Evolutionary conservation across 2,329 filamentous ascomycete species (phyloP).

Genomic region (Trichoderma atroviride): DNA sequence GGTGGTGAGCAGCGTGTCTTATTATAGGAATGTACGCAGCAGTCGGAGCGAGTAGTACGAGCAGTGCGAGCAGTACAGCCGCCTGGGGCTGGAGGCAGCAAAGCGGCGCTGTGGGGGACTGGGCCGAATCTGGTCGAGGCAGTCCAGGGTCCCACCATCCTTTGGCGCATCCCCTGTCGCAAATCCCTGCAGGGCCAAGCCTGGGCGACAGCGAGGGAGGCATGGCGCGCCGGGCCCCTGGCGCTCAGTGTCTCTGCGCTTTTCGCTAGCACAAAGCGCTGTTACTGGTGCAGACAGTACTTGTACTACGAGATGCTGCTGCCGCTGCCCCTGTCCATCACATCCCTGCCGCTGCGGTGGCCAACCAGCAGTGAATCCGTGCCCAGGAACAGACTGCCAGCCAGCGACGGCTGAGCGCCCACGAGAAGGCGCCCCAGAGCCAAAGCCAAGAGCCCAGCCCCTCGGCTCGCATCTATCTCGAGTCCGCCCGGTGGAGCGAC

Average conservation of each 20-base stretch:
- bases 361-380: conserved; percentile 22
- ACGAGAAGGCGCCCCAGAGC: background rate
- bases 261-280: no score
- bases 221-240: background rate
- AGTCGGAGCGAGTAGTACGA: background rate
- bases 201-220: background rate
- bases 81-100: background rate
- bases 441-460: background rate
- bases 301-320: background rate
- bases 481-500: conserved; percentile 13
- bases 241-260: background rate
- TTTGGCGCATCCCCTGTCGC: conserved; percentile 1
- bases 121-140: conserved; percentile 17
- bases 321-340: background rate
- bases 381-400: conserved; percentile 16
- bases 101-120: background rate
- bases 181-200: conserved; percentile 24
- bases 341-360: conserved; percentile 18
- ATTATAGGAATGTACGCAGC: conserved; percentile 12
- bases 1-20: conserved; percentile 27
- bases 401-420: background rate
- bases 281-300: background rate
- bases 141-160: conserved; percentile 16
- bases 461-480: background rate
- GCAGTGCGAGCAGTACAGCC: background rate